Conservation (phyloP, 345 rosid genomes). For the Aethionema arabicum region DNA sequence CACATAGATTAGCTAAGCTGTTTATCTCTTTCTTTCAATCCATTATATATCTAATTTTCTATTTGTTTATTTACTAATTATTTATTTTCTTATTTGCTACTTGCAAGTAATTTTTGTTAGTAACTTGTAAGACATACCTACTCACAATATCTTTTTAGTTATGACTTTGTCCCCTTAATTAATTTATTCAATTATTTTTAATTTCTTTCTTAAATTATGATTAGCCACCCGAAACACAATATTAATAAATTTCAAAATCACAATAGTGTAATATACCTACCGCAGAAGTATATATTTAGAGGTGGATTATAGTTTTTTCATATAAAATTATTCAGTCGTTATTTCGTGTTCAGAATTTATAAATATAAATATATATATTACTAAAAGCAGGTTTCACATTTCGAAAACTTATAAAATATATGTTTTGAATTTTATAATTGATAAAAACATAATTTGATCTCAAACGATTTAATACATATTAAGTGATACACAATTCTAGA, state of each 20-base stretch:
- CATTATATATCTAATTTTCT: neutral
- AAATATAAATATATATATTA: too few species aligned
- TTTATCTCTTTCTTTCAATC: constrained; percentile 10
- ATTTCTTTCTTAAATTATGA: constrained; percentile 1
- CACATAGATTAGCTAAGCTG: constrained; percentile 7
- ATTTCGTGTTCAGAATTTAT: too few species aligned
- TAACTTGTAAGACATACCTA: constrained; percentile 35
- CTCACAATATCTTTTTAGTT: constrained; percentile 11
- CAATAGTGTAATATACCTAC: neutral
- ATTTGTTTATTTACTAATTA: constrained; percentile 10
- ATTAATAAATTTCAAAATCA: neutral
- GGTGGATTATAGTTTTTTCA: too few species aligned
- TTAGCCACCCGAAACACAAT: constrained; percentile 6
- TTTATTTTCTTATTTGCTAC: constrained; percentile 19
- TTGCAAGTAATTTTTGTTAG: constrained; percentile 28
- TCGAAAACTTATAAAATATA: too few species aligned
- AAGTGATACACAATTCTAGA: too few species aligned
- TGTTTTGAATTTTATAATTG: too few species aligned
- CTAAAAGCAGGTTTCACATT: too few species aligned
- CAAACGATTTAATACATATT: too few species aligned
- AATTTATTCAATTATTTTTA: neutral
- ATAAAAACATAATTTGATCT: too few species aligned
- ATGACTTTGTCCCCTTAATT: neutral
- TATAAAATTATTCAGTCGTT: too few species aligned
- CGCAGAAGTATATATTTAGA: neutral